Conservation (phyloP, 2,329 filamentous ascomycete genomes). For the Pseudocercospora macadamiae region DNA sequence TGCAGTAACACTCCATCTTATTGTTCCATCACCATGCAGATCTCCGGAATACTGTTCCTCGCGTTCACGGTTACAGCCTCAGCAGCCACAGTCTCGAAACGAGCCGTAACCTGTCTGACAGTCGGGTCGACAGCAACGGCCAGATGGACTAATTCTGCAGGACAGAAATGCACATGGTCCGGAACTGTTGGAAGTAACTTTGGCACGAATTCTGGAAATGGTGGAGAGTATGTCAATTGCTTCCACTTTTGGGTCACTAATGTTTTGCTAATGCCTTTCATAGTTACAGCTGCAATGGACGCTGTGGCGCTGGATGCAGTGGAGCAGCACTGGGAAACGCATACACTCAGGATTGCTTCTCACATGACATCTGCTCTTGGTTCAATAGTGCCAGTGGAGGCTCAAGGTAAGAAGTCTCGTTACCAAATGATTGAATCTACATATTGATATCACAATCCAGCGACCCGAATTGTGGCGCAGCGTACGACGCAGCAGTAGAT, state of each 20-base stretch:
- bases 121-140: conserved; percentile 50
- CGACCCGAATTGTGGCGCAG: conserved; percentile 53
- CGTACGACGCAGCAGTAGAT: conserved; percentile 49
- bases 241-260: too few relatives aligned
- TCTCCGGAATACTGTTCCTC: not conserved
- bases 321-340: conserved; percentile 50
- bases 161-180: conserved; percentile 48
- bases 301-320: conserved; percentile 53
- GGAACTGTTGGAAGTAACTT: conserved; percentile 55
- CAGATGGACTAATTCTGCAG: conserved; percentile 50
- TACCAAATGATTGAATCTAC: not conserved
- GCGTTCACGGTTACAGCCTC: not conserved
- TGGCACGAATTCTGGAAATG: conserved; percentile 46
- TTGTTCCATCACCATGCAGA: not conserved
- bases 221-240: conserved; percentile 47
- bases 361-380: conserved; percentile 56
- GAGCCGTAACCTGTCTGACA: conserved; percentile 40
- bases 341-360: conserved; percentile 57
- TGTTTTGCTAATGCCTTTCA: not conserved
- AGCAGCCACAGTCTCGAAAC: conserved; percentile 16
- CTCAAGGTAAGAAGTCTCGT: conserved; percentile 40
- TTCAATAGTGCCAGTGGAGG: conserved; percentile 55
- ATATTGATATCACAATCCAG: conserved; percentile 31
- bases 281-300: conserved; percentile 55
- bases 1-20: not conserved